Evolutionary conservation across 345 rosid species (phyloP).

Genomic region (Linum usitatissimum): DNA sequence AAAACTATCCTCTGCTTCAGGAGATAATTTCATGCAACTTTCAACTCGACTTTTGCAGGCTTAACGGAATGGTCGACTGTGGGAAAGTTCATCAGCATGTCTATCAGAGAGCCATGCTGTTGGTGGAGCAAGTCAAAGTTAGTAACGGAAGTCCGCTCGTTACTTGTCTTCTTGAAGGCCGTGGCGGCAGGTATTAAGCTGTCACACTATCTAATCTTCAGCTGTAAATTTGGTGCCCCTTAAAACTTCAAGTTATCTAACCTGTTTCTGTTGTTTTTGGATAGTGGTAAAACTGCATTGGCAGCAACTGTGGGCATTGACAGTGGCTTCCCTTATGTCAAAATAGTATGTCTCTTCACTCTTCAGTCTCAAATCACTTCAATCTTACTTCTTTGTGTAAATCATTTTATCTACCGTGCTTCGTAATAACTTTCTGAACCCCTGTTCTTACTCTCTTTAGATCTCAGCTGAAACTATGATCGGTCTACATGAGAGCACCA

Average conservation of each 20-base stretch:
- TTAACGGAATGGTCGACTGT: constrained; percentile 87
- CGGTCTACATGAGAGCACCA: constrained; percentile 94
- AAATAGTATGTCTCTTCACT: constrained; percentile 54
- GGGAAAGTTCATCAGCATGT: constrained; percentile 73
- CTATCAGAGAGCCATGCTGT: constrained; percentile 74
- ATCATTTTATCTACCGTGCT: not conserved
- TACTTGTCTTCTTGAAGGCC: constrained; percentile 91
- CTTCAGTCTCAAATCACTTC: not conserved
- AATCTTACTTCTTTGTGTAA: not conserved
- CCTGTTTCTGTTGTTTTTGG: constrained; percentile 12
- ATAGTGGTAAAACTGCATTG: constrained; percentile 95
- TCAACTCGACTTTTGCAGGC: constrained; percentile 28
- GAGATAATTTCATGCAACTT: not conserved
- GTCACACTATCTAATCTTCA: constrained; percentile 1
- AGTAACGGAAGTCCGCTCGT: constrained; percentile 92
- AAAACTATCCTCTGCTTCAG: not conserved
- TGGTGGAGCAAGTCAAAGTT: constrained; percentile 96
- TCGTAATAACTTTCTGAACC: not conserved
- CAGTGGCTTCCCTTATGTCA: constrained; percentile 94
- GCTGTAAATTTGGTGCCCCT: not conserved
- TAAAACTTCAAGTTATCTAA: constrained; percentile 14
- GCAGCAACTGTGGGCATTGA: constrained; percentile 94
- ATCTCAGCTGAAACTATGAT: constrained; percentile 93
- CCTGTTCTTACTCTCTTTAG: constrained; percentile 27
- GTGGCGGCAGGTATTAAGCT: constrained; percentile 68